A percentile compares a stretch with the other conserved stretches of the same genome.
These are phyloP conservation scores for Phellopilus nigrolimitatus DNA, from an alignment of 1,284 basidiomycete genomes.

Conservation along the genomic window DNA sequence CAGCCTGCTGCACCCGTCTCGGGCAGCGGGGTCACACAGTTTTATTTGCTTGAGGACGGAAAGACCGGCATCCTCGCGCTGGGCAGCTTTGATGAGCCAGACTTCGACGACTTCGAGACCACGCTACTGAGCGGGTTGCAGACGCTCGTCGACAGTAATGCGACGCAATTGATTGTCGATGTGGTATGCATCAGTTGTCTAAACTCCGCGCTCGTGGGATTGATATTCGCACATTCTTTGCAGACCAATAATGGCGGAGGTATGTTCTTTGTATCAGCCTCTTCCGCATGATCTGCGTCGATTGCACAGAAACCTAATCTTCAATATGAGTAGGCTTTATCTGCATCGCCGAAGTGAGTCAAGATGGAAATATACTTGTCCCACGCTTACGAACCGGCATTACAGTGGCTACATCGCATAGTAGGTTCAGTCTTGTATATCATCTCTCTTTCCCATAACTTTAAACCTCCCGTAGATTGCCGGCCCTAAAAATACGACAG, in stretches of 20 bases:
- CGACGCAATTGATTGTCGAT: constrained; percentile 52
- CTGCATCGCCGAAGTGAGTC: constrained; percentile 52
- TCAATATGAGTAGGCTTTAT: constrained; percentile 39
- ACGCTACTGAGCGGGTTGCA: constrained; percentile 46
- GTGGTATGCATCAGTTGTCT: constrained; percentile 37
- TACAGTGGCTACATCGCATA: constrained; percentile 58
- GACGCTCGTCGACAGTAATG: constrained; percentile 44
- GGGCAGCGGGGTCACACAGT: constrained; percentile 49
- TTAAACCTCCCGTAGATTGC: constrained; percentile 46
- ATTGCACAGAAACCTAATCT: too few relatives aligned
- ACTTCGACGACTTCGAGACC: constrained; percentile 38
- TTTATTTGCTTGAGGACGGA: constrained; percentile 49
- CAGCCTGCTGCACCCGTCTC: constrained; percentile 38
- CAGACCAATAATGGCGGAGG: constrained; percentile 60
- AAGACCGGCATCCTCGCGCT: constrained; percentile 55
- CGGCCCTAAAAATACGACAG: constrained; percentile 46
- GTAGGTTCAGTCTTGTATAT: too few relatives aligned
- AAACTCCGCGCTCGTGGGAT: neutral
- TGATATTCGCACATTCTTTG: neutral
- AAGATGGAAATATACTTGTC: neutral
- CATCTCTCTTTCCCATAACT: too few relatives aligned
- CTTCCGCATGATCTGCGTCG: too few relatives aligned
- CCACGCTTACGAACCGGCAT: constrained; percentile 11
- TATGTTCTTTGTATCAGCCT: constrained; percentile 23
- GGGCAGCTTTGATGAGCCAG: constrained; percentile 49